Conservation (phyloP, 2,329 filamentous ascomycete genomes). For the Lasiodiplodia citricola region DNA sequence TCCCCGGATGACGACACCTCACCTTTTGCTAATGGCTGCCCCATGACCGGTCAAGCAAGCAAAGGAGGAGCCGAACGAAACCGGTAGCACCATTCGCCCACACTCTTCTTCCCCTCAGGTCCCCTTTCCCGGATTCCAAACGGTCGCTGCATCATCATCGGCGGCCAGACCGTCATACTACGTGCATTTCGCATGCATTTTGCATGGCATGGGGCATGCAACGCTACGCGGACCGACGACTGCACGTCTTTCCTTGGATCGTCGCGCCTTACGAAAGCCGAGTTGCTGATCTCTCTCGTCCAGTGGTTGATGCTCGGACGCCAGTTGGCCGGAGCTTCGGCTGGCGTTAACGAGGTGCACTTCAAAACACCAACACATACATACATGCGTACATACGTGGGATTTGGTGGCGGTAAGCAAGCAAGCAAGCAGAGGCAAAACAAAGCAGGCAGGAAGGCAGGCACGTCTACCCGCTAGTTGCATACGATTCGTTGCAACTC, state of each 20-base stretch:
- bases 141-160: too few species aligned
- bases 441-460: too few species aligned
- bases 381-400: not conserved
- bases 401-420: not conserved
- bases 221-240: not conserved
- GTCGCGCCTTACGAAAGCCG: not conserved
- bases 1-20: slow-evolving; percentile 13
- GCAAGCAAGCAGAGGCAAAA: not conserved
- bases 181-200: too few species aligned
- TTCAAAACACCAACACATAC: not conserved
- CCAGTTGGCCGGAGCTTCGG: not conserved
- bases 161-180: too few species aligned
- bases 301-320: not conserved
- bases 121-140: not conserved
- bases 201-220: too few species aligned
- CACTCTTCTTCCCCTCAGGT: too few species aligned
- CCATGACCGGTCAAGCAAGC: slow-evolving; percentile 18
- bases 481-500: not conserved
- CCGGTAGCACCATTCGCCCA: too few species aligned
- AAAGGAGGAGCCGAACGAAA: not conserved
- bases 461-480: not conserved
- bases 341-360: not conserved
- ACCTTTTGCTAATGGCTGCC: slow-evolving; percentile 3
- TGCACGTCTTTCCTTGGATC: not conserved
- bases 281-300: not conserved